Evolutionary conservation across 75 land plant genomes (phyloP), one percentile per base, ranked within the genome.

Genomic region (Selaginella tamariscina): DNA sequence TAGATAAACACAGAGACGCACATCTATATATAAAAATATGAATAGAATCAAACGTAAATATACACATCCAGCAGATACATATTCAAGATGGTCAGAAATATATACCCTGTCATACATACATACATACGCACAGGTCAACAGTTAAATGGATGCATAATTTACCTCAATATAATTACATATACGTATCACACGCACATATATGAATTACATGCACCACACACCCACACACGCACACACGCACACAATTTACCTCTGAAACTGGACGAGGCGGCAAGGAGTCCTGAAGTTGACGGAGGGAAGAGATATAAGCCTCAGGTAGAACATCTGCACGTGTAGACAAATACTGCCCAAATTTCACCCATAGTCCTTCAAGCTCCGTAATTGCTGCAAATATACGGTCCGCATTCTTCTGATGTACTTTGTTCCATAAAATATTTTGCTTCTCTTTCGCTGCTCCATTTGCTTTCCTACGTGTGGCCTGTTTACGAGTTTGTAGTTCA

Each of bases 291-390:
- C 72, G 81, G 28, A 92, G 86, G 49, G 64, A 71, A 56, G 28
- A 27, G 68, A 92, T 86, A 72, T 92, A 92, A 1, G 87, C 80
- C 54, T 70, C 75, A 29, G 97, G 97, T 60, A 92, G 81, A 23
- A 92, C 97, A 83, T 92, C 97, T 55, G 97, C 97, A 56, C 97
- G 89, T 1, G 97, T 92, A 65, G 97, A 92, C 71, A 92, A 76
- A 70, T 92, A 89, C 66, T 92, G 97, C 33, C 97, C 97, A 33
- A 86, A 69, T 71, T 92, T 92, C 57, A 92, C 97, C 97, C 97
- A 92, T 66, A 92, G 66, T 5, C 97, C 97, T 75, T 92, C 86
- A 72, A 92, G 72, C 80, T 84, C 81, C 44, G 80, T 74, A 18
- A 92, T 92, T 67, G 84, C 57, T 56, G 64, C 74, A 2, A 89